These are phyloP conservation scores for Geoglossum glabrum DNA, from an alignment of 495 filamentous ascomycete species.

Conservation along the genomic window DNA sequence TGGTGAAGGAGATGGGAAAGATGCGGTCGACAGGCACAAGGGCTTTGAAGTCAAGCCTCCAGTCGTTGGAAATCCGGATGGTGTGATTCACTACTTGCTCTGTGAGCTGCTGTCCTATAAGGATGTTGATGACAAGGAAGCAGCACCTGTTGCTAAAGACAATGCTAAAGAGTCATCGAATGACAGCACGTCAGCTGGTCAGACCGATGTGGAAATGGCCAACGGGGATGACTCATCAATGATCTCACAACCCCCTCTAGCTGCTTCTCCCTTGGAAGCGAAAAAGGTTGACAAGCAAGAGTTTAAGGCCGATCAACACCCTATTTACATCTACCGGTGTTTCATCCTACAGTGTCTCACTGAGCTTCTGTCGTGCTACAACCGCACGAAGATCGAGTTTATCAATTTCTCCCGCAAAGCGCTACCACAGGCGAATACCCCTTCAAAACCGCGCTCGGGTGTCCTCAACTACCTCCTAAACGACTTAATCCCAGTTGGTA, in stretches of 20 bases:
- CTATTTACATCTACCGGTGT: conserved; percentile 89
- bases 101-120: conserved; percentile 81
- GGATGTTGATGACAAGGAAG: conserved; percentile 71
- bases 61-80: conserved; percentile 79
- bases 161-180: conserved; percentile 11
- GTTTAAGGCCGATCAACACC: conserved; percentile 85
- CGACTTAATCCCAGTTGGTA: conserved; percentile 60
- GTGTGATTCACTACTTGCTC: conserved; percentile 90
- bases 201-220: conserved; percentile 32
- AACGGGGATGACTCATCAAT: conserved; percentile 8
- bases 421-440: conserved; percentile 61
- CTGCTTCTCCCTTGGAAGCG: conserved; percentile 12
- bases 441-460: conserved; percentile 81
- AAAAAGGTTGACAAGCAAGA: conserved; percentile 16
- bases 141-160: conserved; percentile 30
- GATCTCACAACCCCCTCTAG: conserved; percentile 7
- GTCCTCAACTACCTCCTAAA: conserved; percentile 87
- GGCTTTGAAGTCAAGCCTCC: conserved; percentile 56
- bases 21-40: conserved; percentile 39
- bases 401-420: conserved; percentile 93
- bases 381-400: conserved; percentile 88
- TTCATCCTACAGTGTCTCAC: conserved; percentile 87
- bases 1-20: conserved; percentile 30
- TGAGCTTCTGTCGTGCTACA: conserved; percentile 84
- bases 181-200: conserved; percentile 19